Evolutionary conservation across 2,329 filamentous ascomycete species (phyloP).

Genomic region (Arthrinium phaeospermum): DNA sequence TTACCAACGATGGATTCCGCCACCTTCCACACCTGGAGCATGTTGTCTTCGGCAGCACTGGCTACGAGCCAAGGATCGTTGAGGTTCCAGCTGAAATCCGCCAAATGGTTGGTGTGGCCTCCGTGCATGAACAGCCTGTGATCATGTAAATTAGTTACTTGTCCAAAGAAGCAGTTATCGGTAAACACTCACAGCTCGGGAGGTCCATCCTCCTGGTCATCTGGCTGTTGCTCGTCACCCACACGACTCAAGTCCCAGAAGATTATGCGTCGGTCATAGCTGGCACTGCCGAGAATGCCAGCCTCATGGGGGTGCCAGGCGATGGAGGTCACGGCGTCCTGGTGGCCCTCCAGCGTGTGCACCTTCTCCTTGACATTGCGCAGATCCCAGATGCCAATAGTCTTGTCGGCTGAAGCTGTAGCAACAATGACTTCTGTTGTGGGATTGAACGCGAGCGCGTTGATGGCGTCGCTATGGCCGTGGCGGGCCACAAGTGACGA

Average conservation of each 20-base stretch:
- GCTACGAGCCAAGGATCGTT: constrained; percentile 97
- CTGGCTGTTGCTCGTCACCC: constrained; percentile 92
- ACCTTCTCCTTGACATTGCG: constrained; percentile 89
- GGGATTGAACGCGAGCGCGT: constrained; percentile 94
- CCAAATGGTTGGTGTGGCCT: constrained; percentile 94
- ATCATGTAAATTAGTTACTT: constrained; percentile 25
- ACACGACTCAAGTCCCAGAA: constrained; percentile 96
- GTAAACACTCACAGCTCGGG: constrained; percentile 79
- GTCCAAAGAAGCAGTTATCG: background rate
- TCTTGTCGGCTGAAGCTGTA: constrained; percentile 94
- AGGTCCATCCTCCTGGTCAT: constrained; percentile 92
- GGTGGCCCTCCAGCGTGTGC: constrained; percentile 87
- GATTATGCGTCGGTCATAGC: constrained; percentile 90
- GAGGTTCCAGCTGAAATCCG: constrained; percentile 97
- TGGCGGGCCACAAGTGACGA: constrained; percentile 72
- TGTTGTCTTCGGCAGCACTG: constrained; percentile 94
- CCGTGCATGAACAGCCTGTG: constrained; percentile 94
- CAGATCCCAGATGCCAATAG: constrained; percentile 93
- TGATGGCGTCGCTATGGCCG: constrained; percentile 91
- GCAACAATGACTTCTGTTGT: constrained; percentile 88
- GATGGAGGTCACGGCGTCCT: constrained; percentile 87
- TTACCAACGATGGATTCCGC: constrained; percentile 81
- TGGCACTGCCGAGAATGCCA: constrained; percentile 85
- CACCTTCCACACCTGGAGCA: constrained; percentile 94
- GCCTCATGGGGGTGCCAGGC: constrained; percentile 94